Conservation (phyloP, 2,329 filamentous ascomycete species). For the Amylocarpus encephaloides region DNA sequence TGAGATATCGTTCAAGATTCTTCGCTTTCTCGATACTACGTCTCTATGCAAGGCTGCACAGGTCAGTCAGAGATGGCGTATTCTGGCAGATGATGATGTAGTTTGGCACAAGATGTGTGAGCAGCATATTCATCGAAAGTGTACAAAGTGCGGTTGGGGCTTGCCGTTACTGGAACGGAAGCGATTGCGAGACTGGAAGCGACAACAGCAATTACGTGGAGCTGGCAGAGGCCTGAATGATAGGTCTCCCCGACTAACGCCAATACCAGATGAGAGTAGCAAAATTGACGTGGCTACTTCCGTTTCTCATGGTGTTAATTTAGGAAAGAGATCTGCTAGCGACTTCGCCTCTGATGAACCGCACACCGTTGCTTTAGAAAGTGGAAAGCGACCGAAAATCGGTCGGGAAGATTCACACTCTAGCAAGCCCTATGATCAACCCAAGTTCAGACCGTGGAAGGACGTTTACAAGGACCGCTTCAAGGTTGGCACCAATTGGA, state of each 20-base stretch:
- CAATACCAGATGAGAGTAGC: conserved; percentile 35
- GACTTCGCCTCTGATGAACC: conserved; percentile 14
- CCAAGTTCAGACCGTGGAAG: conserved; percentile 75
- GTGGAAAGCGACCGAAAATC: conserved; percentile 22
- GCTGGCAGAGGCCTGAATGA: conserved; percentile 51
- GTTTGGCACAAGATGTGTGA: conserved; percentile 99
- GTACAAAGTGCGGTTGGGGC: conserved; percentile 93
- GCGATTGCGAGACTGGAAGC: conserved; percentile 68
- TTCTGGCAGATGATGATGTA: conserved; percentile 90
- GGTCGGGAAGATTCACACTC: conserved; percentile 20
- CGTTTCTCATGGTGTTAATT: conserved; percentile 11
- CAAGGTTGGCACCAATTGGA: conserved; percentile 96
- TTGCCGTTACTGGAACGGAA: conserved; percentile 85
- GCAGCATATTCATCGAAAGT: conserved; percentile 91
- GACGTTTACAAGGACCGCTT: conserved; percentile 94
- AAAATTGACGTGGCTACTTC: conserved; percentile 6
- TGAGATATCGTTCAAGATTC: conserved; percentile 88
- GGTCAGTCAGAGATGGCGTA: conserved; percentile 82
- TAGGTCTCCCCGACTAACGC: conserved; percentile 45
- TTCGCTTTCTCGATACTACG: conserved; percentile 86
- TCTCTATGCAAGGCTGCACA: conserved; percentile 94
- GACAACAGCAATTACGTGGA: conserved; percentile 69
- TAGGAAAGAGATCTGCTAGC: conserved; percentile 24
- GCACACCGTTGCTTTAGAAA: conserved; percentile 8
- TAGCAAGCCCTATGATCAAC: too few relatives aligned